Evolutionary conservation across 2,329 filamentous ascomycete species (phyloP), one percentile per base, ranked within the genome.

Genomic region (Atkinsonella texensis): DNA sequence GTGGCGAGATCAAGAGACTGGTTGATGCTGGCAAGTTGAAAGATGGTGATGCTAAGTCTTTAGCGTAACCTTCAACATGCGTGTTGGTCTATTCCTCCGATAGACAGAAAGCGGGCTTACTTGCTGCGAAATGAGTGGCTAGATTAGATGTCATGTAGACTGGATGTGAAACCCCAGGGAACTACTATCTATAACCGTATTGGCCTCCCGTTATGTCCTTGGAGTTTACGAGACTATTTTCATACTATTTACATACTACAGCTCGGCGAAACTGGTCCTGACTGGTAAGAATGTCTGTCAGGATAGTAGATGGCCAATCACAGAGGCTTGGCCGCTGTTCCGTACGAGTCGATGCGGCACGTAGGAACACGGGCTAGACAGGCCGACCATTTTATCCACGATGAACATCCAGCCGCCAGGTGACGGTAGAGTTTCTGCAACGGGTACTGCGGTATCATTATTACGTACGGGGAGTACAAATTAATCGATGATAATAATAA

Each of bases 21-120:
- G 77, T 93, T 54, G 82, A 71, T 46, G 87, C 84, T 58, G 89
- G 90, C 58, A 95, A 94, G 79, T 72, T 93, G 53, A 90, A 91
- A 76, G 86, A 85, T 18, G 84, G 82, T 42, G 91, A 96, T 56
- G 72, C 80, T 60, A 95, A 93, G 77, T 72, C 72, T 18, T 65
- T 88, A 56, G 67, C 60, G 51, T 75, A 66, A 56, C 20, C 9
- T n/a, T 17, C 10, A 12, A 12, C 4, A 4, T 46, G 43, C 32
- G 13, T 18, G 13, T 9, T 9, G 17, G 11, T 8, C 18, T 9
- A n/a, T 7, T 28, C 8, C 32, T 41, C 12, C 5, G 7, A 10
- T n/a, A 12, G 13, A 13, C 20, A 31, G n/a, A 31, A 43, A 18
- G 18, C 11, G 39, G 39, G 39, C n/a, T n/a, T 41, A 13, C 15